Evolutionary conservation across 768 basidiomycete genomes (phyloP).

Genomic region (Termitomyces sp.): DNA sequence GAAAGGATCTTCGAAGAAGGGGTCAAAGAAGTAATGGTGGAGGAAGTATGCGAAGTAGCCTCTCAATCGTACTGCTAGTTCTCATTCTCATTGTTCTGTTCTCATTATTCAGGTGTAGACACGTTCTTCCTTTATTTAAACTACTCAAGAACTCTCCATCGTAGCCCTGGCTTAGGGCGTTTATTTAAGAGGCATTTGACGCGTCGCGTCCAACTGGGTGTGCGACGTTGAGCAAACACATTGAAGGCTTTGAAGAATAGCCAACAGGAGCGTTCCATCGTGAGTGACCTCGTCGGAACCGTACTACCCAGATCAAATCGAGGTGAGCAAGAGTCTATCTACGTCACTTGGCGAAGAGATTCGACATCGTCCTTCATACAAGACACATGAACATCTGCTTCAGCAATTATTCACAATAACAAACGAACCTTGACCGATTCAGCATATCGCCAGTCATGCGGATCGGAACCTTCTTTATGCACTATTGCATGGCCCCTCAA

Average conservation of each 20-base stretch:
- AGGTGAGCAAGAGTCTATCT: neutral
- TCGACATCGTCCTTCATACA: slow-evolving; percentile 10
- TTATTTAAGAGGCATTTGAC: neutral
- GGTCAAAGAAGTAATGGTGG: slow-evolving; percentile 25
- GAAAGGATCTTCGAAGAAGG: slow-evolving; percentile 26
- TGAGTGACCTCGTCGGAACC: neutral
- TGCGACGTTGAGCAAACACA: neutral
- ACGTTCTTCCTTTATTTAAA: neutral
- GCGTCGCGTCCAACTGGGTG: neutral
- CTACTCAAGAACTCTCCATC: neutral
- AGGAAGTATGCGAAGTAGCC: neutral
- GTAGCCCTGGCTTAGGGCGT: neutral
- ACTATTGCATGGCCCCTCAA: slow-evolving; percentile 29
- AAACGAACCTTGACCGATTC: slow-evolving; percentile 14
- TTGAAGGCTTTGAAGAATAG: neutral
- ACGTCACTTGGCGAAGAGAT: slow-evolving; percentile 2
- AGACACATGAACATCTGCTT: neutral
- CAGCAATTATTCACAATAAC: neutral
- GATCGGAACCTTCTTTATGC: slow-evolving; percentile 28
- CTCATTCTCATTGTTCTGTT: neutral
- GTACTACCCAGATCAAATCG: neutral
- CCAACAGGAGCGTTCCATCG: neutral
- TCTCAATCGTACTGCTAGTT: neutral
- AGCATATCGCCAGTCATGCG: slow-evolving; percentile 28
- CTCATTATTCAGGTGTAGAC: neutral